Evolutionary conservation across 2,329 filamentous ascomycete genomes (phyloP).

Genomic region (Hypoxylon sp.): DNA sequence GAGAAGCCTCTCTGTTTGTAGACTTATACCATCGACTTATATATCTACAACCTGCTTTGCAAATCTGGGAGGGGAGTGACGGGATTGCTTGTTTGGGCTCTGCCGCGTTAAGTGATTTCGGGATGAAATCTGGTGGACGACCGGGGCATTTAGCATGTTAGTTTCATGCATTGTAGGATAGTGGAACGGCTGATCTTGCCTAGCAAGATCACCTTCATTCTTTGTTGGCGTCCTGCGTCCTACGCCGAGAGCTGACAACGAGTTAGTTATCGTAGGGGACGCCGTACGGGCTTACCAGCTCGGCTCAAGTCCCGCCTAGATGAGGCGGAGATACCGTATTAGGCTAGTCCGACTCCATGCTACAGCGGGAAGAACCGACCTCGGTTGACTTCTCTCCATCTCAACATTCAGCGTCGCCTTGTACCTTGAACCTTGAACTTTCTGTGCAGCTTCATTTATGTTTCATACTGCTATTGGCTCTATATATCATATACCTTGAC

Average conservation of each 20-base stretch:
- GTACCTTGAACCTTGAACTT: not conserved
- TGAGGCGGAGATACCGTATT: constrained; percentile 26
- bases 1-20: not conserved
- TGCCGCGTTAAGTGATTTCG: not conserved
- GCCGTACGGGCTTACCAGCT: no score
- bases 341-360: constrained; percentile 19
- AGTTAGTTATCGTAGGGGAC: not conserved
- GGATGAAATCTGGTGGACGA: no score
- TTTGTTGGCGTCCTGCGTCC: no score
- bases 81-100: constrained; percentile 3
- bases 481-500: no score
- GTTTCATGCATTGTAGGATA: no score
- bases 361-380: not conserved
- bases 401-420: not conserved
- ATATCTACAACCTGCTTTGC: not conserved
- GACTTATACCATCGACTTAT: not conserved
- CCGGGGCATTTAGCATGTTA: no score
- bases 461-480: not conserved
- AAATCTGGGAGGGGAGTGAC: not conserved
- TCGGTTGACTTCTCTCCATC: not conserved
- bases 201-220: no score
- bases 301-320: not conserved
- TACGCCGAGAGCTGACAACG: not conserved
- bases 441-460: not conserved
- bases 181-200: no score